phyloP scores from a whole-genome alignment of 2,329 filamentous ascomycete genomes.

The Trichoderma sp. region DNA sequence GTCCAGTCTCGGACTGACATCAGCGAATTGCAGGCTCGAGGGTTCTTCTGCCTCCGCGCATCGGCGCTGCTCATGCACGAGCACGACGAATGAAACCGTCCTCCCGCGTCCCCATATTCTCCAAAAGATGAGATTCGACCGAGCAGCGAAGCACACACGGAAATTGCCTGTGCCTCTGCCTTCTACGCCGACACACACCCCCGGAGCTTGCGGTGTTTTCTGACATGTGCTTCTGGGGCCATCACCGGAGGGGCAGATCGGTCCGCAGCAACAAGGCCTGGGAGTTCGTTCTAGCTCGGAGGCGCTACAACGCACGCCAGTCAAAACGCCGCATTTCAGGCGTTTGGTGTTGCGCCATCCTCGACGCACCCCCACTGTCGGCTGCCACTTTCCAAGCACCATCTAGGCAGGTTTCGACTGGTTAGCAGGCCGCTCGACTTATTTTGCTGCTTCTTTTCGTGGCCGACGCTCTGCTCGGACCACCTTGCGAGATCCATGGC shows the following conservation, averaged over 20 bases:
- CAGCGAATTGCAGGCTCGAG: conserved; percentile 10
- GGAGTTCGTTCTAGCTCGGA: conserved; percentile 17
- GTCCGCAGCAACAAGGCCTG: conserved; percentile 26
- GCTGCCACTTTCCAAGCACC: conserved; percentile 25
- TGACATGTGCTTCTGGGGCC: conserved; percentile 35
- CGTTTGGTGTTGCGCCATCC: conserved; percentile 16
- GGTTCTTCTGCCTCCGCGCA: conserved; percentile 21
- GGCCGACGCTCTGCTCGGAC: conserved; percentile 23
- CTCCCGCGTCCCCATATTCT: conserved; percentile 23
- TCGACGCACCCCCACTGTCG: conserved; percentile 31
- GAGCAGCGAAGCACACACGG: not conserved
- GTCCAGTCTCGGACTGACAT: conserved; percentile 15
- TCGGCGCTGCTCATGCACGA: conserved; percentile 19
- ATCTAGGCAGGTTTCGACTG: conserved; percentile 28
- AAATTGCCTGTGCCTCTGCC: conserved; percentile 14
- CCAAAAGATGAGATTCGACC: conserved; percentile 3
- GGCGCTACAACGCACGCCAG: conserved; percentile 18
- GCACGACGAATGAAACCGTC: conserved; percentile 17
- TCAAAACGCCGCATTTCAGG: conserved; percentile 23
- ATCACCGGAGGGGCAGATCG: conserved; percentile 33
- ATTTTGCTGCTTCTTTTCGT: conserved; percentile 9
- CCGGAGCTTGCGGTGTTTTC: conserved; percentile 33
- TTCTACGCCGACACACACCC: conserved; percentile 6
- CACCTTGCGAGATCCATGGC: conserved; percentile 28
- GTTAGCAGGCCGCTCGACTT: conserved; percentile 29